Evolutionary conservation across 768 basidiomycete genomes (phyloP).

Genomic region (Phylloporus arenicola): DNA sequence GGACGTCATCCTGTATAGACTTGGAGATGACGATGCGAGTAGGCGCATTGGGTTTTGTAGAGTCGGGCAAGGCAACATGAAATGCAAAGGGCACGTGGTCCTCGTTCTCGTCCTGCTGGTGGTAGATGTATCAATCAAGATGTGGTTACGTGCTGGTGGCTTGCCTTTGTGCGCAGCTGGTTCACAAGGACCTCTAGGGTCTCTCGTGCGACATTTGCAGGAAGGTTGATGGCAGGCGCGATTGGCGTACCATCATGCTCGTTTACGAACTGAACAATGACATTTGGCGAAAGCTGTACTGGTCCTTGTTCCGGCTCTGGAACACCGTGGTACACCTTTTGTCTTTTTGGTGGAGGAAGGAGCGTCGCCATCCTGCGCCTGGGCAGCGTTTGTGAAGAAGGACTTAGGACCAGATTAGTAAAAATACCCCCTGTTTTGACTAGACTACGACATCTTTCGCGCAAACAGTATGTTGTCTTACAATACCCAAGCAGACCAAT

Average conservation of each 20-base stretch:
- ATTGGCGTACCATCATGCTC: slow-evolving; percentile 78
- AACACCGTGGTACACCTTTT: slow-evolving; percentile 74
- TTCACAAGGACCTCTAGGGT: slow-evolving; percentile 87
- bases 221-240: slow-evolving; percentile 85
- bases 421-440: slow-evolving; percentile 13
- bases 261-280: slow-evolving; percentile 90
- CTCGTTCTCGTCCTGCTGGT: slow-evolving; percentile 48
- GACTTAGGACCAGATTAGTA: slow-evolving; percentile 7
- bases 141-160: slow-evolving; percentile 20
- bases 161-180: slow-evolving; percentile 70
- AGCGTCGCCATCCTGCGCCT: slow-evolving; percentile 63
- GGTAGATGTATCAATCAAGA: slow-evolving; percentile 5
- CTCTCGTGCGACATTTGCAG: slow-evolving; percentile 80
- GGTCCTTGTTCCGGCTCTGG: slow-evolving; percentile 56
- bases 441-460: too few species aligned
- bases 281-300: slow-evolving; percentile 47
- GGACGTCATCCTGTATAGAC: slow-evolving; percentile 77
- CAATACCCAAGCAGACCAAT: too few species aligned
- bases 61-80: slow-evolving; percentile 69
- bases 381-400: neutral
- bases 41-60: slow-evolving; percentile 45
- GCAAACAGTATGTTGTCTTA: too few species aligned
- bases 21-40: slow-evolving; percentile 79
- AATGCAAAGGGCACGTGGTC: slow-evolving; percentile 92
- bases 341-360: slow-evolving; percentile 84